Conservation (phyloP, 306 rosid species). For the Cyclanthera cordifolia region DNA sequence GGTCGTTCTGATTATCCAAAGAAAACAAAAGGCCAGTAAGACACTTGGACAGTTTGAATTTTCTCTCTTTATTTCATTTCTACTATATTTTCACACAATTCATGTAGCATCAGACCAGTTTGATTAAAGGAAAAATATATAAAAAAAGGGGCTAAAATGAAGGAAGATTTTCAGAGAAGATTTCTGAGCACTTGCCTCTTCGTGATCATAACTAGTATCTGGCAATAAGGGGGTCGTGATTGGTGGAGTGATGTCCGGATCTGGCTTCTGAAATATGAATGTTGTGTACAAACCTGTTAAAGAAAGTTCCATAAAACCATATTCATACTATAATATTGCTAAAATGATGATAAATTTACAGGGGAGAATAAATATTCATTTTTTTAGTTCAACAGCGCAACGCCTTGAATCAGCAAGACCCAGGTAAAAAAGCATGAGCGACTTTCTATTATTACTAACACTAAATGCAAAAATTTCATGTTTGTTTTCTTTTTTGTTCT, state of each 20-base stretch:
- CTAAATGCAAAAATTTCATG: too few species aligned
- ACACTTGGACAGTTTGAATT: not conserved
- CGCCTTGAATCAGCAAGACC: too few species aligned
- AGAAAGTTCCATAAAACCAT: slow-evolving; percentile 11
- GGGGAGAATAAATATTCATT: slow-evolving; percentile 10
- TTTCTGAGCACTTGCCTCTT: slow-evolving; percentile 46
- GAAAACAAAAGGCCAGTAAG: not conserved
- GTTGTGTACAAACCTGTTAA: slow-evolving; percentile 73
- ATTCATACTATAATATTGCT: slow-evolving; percentile 2
- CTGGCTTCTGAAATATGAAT: slow-evolving; percentile 89
- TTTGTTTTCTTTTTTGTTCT: too few species aligned
- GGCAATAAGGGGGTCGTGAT: slow-evolving; percentile 44
- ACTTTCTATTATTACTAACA: too few species aligned
- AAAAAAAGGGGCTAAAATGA: not conserved
- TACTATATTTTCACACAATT: not conserved
- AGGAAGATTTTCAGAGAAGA: too few species aligned
- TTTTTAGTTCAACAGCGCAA: not conserved
- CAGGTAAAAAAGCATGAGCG: too few species aligned
- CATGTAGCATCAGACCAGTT: not conserved
- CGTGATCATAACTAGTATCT: slow-evolving; percentile 42
- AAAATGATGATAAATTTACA: not conserved
- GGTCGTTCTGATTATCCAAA: too few species aligned
- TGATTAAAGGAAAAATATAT: not conserved
- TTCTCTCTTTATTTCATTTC: not conserved
- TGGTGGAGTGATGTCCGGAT: slow-evolving; percentile 73